Base-by-base conservation (phyloP, 495 filamentous ascomycete species). In the Neurospora sp. region DNA sequence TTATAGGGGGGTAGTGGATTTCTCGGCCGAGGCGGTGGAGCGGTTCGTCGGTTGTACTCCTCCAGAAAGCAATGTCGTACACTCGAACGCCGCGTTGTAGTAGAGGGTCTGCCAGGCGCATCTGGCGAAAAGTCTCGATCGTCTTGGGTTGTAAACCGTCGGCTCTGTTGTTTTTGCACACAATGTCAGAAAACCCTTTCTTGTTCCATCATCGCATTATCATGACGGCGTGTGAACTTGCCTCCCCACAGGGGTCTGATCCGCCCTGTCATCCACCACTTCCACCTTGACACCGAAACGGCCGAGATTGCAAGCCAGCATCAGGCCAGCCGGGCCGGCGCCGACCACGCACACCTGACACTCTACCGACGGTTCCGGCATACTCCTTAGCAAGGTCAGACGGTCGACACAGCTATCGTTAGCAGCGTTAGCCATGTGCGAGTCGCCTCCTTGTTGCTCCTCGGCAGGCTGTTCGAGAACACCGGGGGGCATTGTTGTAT, bases 21-120 rank as follows among this genome's bases (percentile, higher is more conserved):
- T 76, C 85, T 39, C 89, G 86, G 38, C 84, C 86, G 8, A 84
- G 87, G 61, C 89, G 86, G 48, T 83, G 82, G 40, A 91, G 82
- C 3, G 84, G 79, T 40, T 81, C 76, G 35, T 86, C 83, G n/a
- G 85, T 78, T 6, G 89, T 89, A 20, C 89, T 89, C 79, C 89
- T 86, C 91, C 91, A 93, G 75, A 91, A 92, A 37, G 87, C 83
- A 74, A 92, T 92, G 74, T 93, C 90, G 77, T 89, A 91, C 20
- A 93, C 86, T 37, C 87, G 87, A 18, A 88, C 90, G 4, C 87
- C 90, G 73, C 88, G 87, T 70, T 85, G 84, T 59, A 92, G 76
- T 42, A 92, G 75, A 4, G 86, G 81, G 70, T 90, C 89, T 31
- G 89, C 88, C n/a, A 93, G 82, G 20, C 89, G 82, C 79, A 93